Evolutionary conservation across 371 early-diverging fungal species (phyloP).

Genomic region (Mucor lusitanicus): DNA sequence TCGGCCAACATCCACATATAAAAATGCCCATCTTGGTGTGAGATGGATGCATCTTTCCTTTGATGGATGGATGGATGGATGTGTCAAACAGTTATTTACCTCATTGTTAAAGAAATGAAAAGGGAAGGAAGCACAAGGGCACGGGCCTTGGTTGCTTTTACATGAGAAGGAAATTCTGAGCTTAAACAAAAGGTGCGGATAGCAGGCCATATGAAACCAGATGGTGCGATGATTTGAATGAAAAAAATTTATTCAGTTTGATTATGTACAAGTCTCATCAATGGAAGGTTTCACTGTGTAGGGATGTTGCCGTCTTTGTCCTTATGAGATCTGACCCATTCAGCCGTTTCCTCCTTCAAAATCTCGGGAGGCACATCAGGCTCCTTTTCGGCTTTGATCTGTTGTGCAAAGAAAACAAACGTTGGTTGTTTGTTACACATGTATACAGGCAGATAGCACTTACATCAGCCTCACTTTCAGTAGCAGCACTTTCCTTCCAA

Average conservation of each 20-base stretch:
- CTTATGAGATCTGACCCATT: slow-evolving; percentile 16
- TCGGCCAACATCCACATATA: background rate
- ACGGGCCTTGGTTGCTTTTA: background rate
- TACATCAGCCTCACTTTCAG: slow-evolving; percentile 26
- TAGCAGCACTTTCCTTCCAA: slow-evolving; percentile 17
- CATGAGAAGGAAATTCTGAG: background rate
- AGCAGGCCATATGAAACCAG: background rate
- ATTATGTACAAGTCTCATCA: background rate
- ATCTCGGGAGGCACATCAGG: slow-evolving; percentile 6
- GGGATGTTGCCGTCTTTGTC: background rate
- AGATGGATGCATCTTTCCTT: slow-evolving; percentile 11
- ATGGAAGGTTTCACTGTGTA: background rate
- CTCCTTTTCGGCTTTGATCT: slow-evolving; percentile 24
- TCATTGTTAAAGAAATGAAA: slow-evolving; percentile 21
- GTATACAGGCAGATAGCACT: background rate
- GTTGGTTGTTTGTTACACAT: background rate
- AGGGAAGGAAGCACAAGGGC: slow-evolving; percentile 23
- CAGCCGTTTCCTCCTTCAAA: slow-evolving; percentile 13
- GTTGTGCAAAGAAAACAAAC: background rate
- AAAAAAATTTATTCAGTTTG: background rate
- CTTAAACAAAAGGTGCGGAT: background rate
- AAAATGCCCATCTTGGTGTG: background rate
- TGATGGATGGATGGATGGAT: slow-evolving; percentile 16
- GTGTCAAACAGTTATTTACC: slow-evolving; percentile 13
- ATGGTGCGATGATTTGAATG: background rate